Evolutionary conservation across 139 green algal species (phyloP).

Genomic region (Chlorella ohadii): DNA sequence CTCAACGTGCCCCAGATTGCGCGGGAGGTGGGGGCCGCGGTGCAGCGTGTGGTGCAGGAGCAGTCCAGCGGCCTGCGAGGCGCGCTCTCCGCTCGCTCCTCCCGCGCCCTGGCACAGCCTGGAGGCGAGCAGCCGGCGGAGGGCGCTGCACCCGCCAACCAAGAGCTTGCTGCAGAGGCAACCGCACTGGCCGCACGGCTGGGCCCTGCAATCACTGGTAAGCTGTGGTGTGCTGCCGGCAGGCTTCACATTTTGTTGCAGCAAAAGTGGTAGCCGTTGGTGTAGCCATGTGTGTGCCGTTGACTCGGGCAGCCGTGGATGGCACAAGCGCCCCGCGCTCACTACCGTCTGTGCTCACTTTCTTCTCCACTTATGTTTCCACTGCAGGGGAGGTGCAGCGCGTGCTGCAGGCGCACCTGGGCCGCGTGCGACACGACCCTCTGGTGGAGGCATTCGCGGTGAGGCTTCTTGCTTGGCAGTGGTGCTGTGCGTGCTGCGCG

Average conservation of each 20-base stretch:
- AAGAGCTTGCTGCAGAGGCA: neutral
- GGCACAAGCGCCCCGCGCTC: too few relatives aligned
- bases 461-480: neutral
- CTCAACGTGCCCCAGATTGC: slow-evolving; percentile 5
- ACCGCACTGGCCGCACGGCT: neutral
- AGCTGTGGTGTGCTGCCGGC: neutral
- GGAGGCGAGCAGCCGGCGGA: neutral
- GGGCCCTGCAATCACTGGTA: slow-evolving; percentile 10
- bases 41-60: neutral
- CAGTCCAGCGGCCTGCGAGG: neutral
- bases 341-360: too few relatives aligned
- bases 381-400: slow-evolving; percentile 24
- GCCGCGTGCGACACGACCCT: neutral
- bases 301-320: too few relatives aligned
- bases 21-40: neutral
- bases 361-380: too few relatives aligned
- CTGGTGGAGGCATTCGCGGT: slow-evolving; percentile 19
- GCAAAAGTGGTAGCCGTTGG: too few relatives aligned
- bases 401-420: slow-evolving; percentile 25
- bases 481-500: too few relatives aligned
- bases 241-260: too few relatives aligned
- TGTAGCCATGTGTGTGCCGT: too few relatives aligned
- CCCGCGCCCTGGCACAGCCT: neutral
- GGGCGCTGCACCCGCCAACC: neutral
- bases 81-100: neutral